A percentile compares a stretch with the other conserved stretches of the same genome.
Conservation (phyloP, 805 yeast species). For the Candida parachauliodes region DNA sequence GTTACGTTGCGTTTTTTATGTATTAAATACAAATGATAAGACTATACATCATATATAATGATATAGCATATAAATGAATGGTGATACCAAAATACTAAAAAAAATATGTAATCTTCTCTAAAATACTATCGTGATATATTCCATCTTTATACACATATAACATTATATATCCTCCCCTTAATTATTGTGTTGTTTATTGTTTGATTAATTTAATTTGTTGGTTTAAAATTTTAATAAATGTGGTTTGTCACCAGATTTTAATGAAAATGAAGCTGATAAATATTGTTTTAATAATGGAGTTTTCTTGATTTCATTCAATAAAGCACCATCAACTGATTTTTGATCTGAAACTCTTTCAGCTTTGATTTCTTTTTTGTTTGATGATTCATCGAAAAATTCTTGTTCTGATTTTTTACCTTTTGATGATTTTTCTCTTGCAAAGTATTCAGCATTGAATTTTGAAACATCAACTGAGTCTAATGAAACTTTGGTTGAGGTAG, state of each 20-base stretch:
- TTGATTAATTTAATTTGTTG: constrained; percentile 2
- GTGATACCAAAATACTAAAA: no score
- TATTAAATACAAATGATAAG: neutral
- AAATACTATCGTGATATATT: neutral
- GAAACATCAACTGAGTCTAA: constrained; percentile 78
- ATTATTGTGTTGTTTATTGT: neutral
- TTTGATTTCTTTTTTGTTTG: constrained; percentile 80
- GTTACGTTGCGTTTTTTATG: no score
- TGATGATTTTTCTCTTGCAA: constrained; percentile 89
- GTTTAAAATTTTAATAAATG: constrained; percentile 93
- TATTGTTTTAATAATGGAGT: constrained; percentile 96
- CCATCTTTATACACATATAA: constrained; percentile 2
- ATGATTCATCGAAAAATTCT: constrained; percentile 79
- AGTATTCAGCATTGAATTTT: constrained; percentile 92
- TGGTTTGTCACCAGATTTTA: constrained; percentile 98
- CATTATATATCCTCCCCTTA: constrained; percentile 1
- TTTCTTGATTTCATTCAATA: constrained; percentile 92
- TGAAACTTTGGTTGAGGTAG: constrained; percentile 90
- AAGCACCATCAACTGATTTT: constrained; percentile 89
- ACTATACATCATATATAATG: no score
- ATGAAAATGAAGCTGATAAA: constrained; percentile 92
- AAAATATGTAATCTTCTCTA: no score
- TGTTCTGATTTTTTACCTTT: constrained; percentile 85
- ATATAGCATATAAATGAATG: neutral
- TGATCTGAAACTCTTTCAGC: constrained; percentile 96